A percentile compares a stretch with the other conserved stretches of the same genome.
Conservation (phyloP, 257 asterid species). For the Solanum medicagineum region DNA sequence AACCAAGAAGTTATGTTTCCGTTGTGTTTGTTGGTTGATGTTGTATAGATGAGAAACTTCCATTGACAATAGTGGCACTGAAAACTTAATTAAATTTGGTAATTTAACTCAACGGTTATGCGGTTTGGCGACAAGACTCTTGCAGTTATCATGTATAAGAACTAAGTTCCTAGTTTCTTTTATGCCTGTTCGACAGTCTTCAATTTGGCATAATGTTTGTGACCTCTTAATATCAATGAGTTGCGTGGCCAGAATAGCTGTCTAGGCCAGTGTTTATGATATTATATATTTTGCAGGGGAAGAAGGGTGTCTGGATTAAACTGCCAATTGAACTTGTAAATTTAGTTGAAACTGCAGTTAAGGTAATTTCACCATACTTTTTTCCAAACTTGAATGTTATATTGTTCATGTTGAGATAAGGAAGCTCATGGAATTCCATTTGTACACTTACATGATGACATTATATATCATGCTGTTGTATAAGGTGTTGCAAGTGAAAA, state of each 20-base stretch:
- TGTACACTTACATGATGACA: neutral
- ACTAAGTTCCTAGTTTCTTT: neutral
- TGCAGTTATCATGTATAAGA: neutral
- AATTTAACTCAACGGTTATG: neutral
- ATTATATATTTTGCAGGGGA: slow-evolving; percentile 39
- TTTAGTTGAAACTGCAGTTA: slow-evolving; percentile 51
- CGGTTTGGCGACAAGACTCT: neutral
- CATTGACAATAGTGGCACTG: neutral
- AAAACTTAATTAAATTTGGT: neutral
- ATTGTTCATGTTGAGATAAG: neutral
- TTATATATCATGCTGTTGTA: neutral
- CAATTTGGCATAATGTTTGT: neutral
- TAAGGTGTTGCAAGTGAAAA: neutral
- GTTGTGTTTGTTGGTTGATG: neutral
- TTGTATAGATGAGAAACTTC: neutral
- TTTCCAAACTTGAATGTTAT: neutral
- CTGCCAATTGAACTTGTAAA: slow-evolving; percentile 42
- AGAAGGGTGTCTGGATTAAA: slow-evolving; percentile 73
- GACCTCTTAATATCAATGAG: neutral
- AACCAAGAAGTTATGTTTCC: neutral
- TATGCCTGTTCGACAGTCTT: neutral
- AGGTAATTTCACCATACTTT: slow-evolving; percentile 24
- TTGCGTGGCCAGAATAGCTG: neutral
- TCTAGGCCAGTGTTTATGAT: neutral
- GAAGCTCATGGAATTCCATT: neutral